Base-by-base conservation (phyloP, 495 filamentous ascomycete species). In the Usnea hakonensis region DNA sequence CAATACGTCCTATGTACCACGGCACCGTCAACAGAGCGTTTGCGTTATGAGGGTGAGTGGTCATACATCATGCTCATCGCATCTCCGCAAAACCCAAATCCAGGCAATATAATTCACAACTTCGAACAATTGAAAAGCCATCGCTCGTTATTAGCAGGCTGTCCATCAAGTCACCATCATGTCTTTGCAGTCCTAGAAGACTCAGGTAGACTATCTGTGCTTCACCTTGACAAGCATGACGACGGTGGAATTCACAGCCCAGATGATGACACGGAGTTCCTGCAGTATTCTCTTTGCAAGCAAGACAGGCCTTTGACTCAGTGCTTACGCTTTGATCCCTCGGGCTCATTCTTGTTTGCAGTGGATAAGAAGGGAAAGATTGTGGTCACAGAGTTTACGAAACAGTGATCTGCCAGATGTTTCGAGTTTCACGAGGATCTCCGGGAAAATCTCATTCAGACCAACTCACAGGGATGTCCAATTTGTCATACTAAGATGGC, bases 1-100 rank as follows among this genome's bases (percentile, higher is more conserved):
- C 16, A 0, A 11, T 70, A 70, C 33, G 23, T 68, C 13, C 53
- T 64, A 14, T 62, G 62, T 16, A 66, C 66, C 5, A 68, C 58
- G 14, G 55, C 62, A 0, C 65, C 67, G 5, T 65, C 68, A 30
- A 58, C 41, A 8, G 62, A 68, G 37, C 62, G 68, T 0, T 60
- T 16, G 9, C 28, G 50, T 19, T 55, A 65, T n/a, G 28, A 44
- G 0, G 68, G 66, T 14, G 68, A 70, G 56, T 70, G 66, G 66
- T 59, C 68, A 9, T 70, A 64, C 62, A 61, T 63, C 19, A 7
- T 48, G 5, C 68, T 60, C 2, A 35, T 70, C 1, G 10, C 30
- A 30, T 23, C 44, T 10, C 36, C 8, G 9, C 13, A 14, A 21
- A 19, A 38, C 33, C 46, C 30, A 28, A 46, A 52, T n/a, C 32